These are phyloP conservation scores for Diaporthe sp. DNA, from an alignment of 2,329 filamentous ascomycete species.

Conservation along the genomic window DNA sequence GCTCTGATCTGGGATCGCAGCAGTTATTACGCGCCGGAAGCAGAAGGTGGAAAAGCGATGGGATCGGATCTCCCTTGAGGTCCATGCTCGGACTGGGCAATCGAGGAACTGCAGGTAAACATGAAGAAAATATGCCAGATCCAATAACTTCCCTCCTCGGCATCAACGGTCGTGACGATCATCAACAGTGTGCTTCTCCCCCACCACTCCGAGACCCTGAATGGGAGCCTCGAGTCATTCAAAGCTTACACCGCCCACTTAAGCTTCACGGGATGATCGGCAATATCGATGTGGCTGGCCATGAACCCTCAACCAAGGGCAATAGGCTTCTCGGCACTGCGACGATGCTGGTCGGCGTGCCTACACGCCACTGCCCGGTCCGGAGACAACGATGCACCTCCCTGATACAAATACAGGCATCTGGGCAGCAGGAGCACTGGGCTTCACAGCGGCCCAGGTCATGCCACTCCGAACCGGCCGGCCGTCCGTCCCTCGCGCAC, in stretches of 20 bases:
- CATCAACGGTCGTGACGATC: neutral
- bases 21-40: neutral
- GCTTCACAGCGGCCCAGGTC: neutral
- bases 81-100: neutral
- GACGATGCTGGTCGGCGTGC: neutral
- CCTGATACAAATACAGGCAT: conserved; percentile 6
- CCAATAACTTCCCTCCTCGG: no score
- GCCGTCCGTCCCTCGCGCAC: neutral
- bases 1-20: neutral
- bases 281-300: neutral
- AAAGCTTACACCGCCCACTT: conserved; percentile 4
- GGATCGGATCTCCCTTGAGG: neutral
- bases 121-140: no score
- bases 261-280: neutral
- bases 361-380: neutral
- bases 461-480: neutral
- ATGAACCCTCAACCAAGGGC: neutral
- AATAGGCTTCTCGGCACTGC: neutral
- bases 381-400: neutral
- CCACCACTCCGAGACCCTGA: neutral
- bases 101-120: neutral
- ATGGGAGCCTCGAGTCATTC: conserved; percentile 10
- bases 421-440: neutral
- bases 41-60: neutral
- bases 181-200: neutral